phyloP scores from a whole-genome alignment of 495 filamentous ascomycete genomes.

The Evernia prunastri region DNA sequence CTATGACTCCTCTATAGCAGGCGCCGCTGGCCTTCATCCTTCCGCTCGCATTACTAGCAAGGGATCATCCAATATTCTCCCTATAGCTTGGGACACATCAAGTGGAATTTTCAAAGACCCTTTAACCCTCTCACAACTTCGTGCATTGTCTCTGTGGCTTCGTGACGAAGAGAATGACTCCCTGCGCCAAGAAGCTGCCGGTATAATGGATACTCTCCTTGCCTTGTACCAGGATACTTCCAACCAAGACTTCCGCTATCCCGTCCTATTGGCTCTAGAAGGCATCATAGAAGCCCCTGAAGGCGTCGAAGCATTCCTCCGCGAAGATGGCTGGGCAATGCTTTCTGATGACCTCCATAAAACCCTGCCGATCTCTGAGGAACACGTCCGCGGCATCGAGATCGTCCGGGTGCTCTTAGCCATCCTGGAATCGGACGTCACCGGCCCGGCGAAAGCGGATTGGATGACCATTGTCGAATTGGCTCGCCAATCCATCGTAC shows the following conservation, averaged over 20 bases:
- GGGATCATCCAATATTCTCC: slow-evolving; percentile 20
- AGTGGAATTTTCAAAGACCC: slow-evolving; percentile 33
- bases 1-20: slow-evolving; percentile 52
- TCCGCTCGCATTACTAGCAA: slow-evolving; percentile 34
- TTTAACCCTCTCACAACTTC: slow-evolving; percentile 42
- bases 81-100: slow-evolving; percentile 1
- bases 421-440: slow-evolving; percentile 38
- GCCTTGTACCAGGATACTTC: slow-evolving; percentile 42
- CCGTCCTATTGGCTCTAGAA: slow-evolving; percentile 49
- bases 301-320: slow-evolving; percentile 40
- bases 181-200: slow-evolving; percentile 46
- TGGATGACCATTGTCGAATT: slow-evolving; percentile 44
- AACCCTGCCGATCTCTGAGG: slow-evolving; percentile 25
- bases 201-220: slow-evolving; percentile 52
- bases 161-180: slow-evolving; percentile 56
- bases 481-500: slow-evolving; percentile 7
- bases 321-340: slow-evolving; percentile 43
- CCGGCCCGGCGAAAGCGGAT: slow-evolving; percentile 35
- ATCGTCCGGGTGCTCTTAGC: slow-evolving; percentile 46
- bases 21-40: slow-evolving; percentile 47
- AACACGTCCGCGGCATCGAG: slow-evolving; percentile 38
- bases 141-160: slow-evolving; percentile 53
- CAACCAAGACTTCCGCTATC: slow-evolving; percentile 42
- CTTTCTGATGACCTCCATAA: slow-evolving; percentile 41
- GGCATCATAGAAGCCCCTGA: slow-evolving; percentile 39